Evolutionary conservation across 148 eudicot genomes (phyloP).

Genomic region (Beta vulgaris): DNA sequence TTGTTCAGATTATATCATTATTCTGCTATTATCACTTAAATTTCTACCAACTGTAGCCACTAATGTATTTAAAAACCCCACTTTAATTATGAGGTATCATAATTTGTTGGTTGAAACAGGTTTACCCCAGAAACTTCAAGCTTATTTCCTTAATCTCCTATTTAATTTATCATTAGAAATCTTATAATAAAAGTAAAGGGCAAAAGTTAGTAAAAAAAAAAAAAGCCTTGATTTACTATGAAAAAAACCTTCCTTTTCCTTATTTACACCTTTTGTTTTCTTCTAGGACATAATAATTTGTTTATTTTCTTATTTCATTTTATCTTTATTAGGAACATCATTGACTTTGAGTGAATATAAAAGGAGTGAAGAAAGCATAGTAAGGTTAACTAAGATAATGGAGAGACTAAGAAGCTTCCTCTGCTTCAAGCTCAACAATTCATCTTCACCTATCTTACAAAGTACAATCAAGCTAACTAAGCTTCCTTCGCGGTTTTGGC

Average conservation of each 20-base stretch:
- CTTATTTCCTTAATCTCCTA: conserved; percentile 2
- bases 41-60: conserved; percentile 21
- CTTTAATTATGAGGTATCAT: conserved; percentile 17
- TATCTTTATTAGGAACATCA: conserved; percentile 10
- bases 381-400: conserved; percentile 7
- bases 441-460: conserved; percentile 26
- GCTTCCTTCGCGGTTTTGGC: conserved; percentile 25
- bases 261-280: conserved; percentile 10
- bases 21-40: not conserved
- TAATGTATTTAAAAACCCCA: conserved; percentile 19
- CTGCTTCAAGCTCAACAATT: conserved; percentile 29
- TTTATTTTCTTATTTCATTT: not conserved
- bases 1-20: not conserved
- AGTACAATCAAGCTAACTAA: conserved; percentile 21
- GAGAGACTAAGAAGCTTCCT: conserved; percentile 28
- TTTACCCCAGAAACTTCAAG: conserved; percentile 9
- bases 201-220: conserved; percentile 12
- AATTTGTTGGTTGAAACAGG: conserved; percentile 23
- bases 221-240: conserved; percentile 22
- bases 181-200: conserved; percentile 23
- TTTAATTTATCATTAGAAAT: not conserved
- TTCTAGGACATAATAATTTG: not conserved
- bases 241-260: not conserved
- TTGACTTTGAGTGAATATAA: conserved; percentile 27
- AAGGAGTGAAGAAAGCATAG: conserved; percentile 18